Conservation (phyloP, 2,329 filamentous ascomycete species). For the Ophiostoma sp. region DNA sequence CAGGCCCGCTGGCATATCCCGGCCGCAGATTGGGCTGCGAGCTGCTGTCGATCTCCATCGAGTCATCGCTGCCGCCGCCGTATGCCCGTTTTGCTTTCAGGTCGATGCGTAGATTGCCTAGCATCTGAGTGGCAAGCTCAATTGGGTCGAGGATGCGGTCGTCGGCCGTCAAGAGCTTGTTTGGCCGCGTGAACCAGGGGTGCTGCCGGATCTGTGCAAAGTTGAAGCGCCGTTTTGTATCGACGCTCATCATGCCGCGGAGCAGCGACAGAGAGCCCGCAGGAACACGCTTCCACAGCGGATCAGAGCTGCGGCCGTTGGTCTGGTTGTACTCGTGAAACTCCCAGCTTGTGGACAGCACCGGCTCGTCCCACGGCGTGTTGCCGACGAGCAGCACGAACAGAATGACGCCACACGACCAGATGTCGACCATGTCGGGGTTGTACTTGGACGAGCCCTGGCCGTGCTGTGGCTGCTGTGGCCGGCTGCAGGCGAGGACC, state of each 20-base stretch:
- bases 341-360: conserved; percentile 71
- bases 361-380: conserved; percentile 95
- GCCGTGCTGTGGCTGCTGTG: not conserved
- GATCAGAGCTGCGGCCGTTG: conserved; percentile 75
- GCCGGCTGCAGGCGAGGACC: conserved; percentile 55
- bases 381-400: conserved; percentile 95
- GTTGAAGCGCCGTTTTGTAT: conserved; percentile 69
- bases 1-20: not conserved
- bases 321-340: conserved; percentile 80
- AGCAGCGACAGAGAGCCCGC: conserved; percentile 70
- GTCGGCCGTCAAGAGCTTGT: conserved; percentile 66
- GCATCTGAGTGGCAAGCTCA: conserved; percentile 86
- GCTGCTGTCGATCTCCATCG: conserved; percentile 64
- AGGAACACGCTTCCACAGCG: conserved; percentile 77
- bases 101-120: conserved; percentile 84
- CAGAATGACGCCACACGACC: conserved; percentile 96
- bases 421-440: conserved; percentile 82
- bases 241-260: conserved; percentile 85
- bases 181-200: conserved; percentile 87
- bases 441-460: conserved; percentile 51
- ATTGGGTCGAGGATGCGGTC: conserved; percentile 74
- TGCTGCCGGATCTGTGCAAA: conserved; percentile 82
- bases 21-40: not conserved
- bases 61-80: conserved; percentile 43
- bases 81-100: conserved; percentile 55